A percentile compares a stretch with the other conserved stretches of the same genome.
phyloP scores from a whole-genome alignment of 352 stramenopile species.

The Globisporangium iwayamae region DNA sequence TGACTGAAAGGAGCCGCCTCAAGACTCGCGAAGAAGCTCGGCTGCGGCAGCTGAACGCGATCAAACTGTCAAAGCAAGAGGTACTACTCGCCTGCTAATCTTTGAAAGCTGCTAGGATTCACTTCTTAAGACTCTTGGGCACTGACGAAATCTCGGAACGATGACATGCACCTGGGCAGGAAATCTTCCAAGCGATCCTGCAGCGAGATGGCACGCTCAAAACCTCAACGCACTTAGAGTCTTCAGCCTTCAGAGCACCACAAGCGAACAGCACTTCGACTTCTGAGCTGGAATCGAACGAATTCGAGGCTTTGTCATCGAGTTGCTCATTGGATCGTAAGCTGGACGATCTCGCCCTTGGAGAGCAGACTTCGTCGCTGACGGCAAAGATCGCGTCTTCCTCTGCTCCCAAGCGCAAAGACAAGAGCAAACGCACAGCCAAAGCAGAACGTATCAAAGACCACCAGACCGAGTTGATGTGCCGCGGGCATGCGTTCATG shows the following conservation, averaged over 20 bases:
- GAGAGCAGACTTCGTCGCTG: neutral
- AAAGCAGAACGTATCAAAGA: constrained; percentile 1
- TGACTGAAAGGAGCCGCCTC: neutral
- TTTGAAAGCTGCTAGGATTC: neutral
- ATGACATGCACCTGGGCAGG: neutral
- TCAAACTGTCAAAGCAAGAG: constrained; percentile 12
- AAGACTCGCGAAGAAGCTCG: constrained; percentile 1
- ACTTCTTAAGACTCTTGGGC: neutral
- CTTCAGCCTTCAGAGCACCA: neutral
- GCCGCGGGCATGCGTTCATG: constrained; percentile 9
- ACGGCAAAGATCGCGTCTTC: neutral
- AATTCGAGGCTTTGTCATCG: neutral
- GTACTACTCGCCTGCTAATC: neutral
- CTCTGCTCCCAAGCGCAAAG: neutral
- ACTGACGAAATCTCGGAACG: neutral
- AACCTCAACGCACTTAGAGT: neutral
- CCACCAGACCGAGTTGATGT: constrained; percentile 1
- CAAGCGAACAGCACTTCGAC: neutral
- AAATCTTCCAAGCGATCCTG: constrained; percentile 19
- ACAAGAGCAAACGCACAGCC: neutral
- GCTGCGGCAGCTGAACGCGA: constrained; percentile 6
- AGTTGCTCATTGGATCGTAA: neutral
- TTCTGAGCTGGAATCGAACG: neutral
- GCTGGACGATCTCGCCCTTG: neutral
- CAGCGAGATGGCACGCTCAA: constrained; percentile 3